phyloP scores from a whole-genome alignment of 1,139 yeast species.

The Kodamaea arcana region DNA sequence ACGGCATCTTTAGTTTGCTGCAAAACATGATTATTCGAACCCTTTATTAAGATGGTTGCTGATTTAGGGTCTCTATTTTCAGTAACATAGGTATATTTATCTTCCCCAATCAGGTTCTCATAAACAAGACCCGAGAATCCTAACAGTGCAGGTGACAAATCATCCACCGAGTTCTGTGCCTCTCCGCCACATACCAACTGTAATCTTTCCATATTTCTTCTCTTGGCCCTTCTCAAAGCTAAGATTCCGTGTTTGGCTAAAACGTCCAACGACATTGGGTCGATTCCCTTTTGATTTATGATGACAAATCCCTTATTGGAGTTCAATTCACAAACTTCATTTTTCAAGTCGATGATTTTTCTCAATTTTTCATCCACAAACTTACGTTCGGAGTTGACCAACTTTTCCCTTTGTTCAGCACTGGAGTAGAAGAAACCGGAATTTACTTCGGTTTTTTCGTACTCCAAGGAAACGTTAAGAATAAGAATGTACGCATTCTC shows the following conservation, averaged over 20 bases:
- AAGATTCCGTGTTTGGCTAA: conserved; percentile 89
- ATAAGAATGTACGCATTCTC: conserved; percentile 82
- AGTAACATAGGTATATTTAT: conserved; percentile 92
- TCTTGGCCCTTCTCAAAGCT: conserved; percentile 95
- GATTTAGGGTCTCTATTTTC: conserved; percentile 89
- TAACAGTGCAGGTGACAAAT: conserved; percentile 73
- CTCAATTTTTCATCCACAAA: conserved; percentile 92
- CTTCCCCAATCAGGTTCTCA: conserved; percentile 94
- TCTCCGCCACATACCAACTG: conserved; percentile 97
- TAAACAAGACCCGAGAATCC: conserved; percentile 91
- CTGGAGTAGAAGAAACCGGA: conserved; percentile 92
- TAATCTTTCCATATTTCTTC: conserved; percentile 98
- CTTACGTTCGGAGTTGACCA: conserved; percentile 88
- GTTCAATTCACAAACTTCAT: conserved; percentile 80
- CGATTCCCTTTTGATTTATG: conserved; percentile 97
- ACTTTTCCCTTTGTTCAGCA: conserved; percentile 94
- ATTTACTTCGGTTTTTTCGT: conserved; percentile 97
- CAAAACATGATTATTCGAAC: conserved; percentile 84
- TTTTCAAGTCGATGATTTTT: conserved; percentile 88
- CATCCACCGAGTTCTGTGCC: conserved; percentile 97
- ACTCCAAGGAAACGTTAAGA: conserved; percentile 90
- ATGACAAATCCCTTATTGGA: conserved; percentile 81
- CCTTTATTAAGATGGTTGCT: conserved; percentile 87
- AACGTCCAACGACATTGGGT: conserved; percentile 94
- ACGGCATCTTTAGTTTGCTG: conserved; percentile 95